Conservation (phyloP, 129 eudicot genomes). For the Arctium minus region DNA sequence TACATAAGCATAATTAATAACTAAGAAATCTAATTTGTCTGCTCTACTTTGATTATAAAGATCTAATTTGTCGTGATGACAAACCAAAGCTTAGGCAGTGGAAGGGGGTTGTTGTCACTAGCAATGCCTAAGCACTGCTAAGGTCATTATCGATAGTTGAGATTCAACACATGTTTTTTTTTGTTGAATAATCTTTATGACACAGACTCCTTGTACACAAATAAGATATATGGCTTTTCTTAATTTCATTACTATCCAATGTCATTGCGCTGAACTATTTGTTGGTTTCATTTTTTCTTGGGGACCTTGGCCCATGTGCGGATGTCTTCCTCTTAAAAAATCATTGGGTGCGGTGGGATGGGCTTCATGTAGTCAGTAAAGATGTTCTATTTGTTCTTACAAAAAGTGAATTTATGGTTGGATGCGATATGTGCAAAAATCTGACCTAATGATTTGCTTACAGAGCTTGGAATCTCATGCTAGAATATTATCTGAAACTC, state of each 20-base stretch:
- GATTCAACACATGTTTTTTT: background rate
- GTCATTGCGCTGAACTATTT: background rate
- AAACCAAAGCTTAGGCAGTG: background rate
- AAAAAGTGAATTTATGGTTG: background rate
- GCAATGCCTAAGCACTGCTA: background rate
- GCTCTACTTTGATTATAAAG: background rate
- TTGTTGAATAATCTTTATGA: background rate
- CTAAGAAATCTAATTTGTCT: background rate
- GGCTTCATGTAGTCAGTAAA: background rate
- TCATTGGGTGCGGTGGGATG: no score
- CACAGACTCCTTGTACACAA: background rate
- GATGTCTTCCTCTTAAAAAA: background rate
- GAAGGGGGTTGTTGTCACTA: background rate
- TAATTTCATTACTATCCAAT: background rate
- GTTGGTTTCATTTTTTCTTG: background rate
- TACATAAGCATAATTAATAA: no score
- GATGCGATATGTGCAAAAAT: background rate
- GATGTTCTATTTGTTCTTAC: background rate
- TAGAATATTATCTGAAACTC: slow-evolving; percentile 56
- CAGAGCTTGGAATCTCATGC: slow-evolving; percentile 76
- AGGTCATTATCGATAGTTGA: background rate
- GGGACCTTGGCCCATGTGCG: background rate
- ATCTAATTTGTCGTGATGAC: background rate
- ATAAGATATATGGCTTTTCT: background rate
- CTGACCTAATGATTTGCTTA: slow-evolving; percentile 9